Conservation (phyloP, 202 grass and related monocot genomes). For the Carex arenaria region DNA sequence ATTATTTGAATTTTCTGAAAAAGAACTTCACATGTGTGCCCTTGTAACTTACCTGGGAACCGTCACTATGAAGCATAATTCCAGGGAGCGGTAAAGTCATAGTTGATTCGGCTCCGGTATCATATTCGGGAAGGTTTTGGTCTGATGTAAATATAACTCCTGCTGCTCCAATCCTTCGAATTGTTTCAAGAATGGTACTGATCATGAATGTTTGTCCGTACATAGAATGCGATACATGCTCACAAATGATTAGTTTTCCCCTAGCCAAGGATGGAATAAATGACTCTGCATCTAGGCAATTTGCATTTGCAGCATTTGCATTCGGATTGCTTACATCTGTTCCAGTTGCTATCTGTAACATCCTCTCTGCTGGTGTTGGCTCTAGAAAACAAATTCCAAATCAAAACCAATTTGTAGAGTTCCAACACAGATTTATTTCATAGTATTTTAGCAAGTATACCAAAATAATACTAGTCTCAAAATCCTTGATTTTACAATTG, state of each 20-base stretch:
- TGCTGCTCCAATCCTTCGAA: conserved; percentile 55
- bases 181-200: conserved; percentile 21
- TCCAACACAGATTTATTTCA: neutral
- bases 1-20: neutral
- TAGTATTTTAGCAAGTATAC: conserved; percentile 37
- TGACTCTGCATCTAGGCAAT: conserved; percentile 30
- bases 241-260: conserved; percentile 71
- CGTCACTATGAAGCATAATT: conserved; percentile 38
- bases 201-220: conserved; percentile 20
- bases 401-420: neutral
- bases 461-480: conserved; percentile 13
- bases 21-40: neutral
- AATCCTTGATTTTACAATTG: neutral
- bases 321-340: conserved; percentile 46
- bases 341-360: conserved; percentile 51
- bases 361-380: conserved; percentile 45
- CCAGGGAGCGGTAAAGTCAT: conserved; percentile 45
- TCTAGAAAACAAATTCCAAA: conserved; percentile 35
- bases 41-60: conserved; percentile 34
- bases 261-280: conserved; percentile 51
- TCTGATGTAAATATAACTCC: conserved; percentile 50
- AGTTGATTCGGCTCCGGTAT: conserved; percentile 33
- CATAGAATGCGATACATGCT: conserved; percentile 24
- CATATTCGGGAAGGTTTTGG: conserved; percentile 21
- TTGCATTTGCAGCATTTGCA: conserved; percentile 13